A percentile compares a stretch with the other conserved stretches of the same genome.
Evolutionary conservation across 2,329 filamentous ascomycete species (phyloP).

Genomic region (Epichloe sibirici): DNA sequence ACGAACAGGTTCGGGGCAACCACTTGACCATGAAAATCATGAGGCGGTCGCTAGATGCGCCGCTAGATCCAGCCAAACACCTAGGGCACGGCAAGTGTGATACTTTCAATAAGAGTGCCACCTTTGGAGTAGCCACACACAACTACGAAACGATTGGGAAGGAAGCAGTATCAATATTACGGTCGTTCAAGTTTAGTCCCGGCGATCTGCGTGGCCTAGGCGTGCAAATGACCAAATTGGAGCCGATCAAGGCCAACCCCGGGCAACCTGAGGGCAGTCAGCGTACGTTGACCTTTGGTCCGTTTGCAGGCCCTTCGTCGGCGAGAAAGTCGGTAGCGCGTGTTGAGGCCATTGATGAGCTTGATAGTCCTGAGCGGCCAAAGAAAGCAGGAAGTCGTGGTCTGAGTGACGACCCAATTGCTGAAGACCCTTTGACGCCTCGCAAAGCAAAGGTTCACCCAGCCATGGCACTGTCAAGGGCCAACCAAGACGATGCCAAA

Average conservation of each 20-base stretch:
- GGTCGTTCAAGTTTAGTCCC: slow-evolving; percentile 70
- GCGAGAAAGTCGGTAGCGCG: slow-evolving; percentile 25
- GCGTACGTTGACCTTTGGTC: slow-evolving; percentile 61
- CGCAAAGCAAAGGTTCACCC: slow-evolving; percentile 41
- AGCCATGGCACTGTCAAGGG: slow-evolving; percentile 37
- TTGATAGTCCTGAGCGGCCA: slow-evolving; percentile 22
- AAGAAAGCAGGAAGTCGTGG: slow-evolving; percentile 18
- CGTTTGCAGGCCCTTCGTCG: slow-evolving; percentile 28
- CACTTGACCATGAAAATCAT: slow-evolving; percentile 93
- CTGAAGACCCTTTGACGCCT: slow-evolving; percentile 41
- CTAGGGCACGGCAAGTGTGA: slow-evolving; percentile 93
- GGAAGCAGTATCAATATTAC: slow-evolving; percentile 75
- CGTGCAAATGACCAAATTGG: slow-evolving; percentile 85
- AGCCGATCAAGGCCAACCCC: slow-evolving; percentile 53
- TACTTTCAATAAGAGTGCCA: slow-evolving; percentile 75
- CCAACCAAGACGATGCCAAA: slow-evolving; percentile 37
- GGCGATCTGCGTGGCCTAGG: slow-evolving; percentile 90
- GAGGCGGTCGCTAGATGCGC: slow-evolving; percentile 74
- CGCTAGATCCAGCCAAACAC: slow-evolving; percentile 83
- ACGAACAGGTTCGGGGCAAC: slow-evolving; percentile 75
- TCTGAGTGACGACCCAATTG: slow-evolving; percentile 37
- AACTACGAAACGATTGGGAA: slow-evolving; percentile 57
- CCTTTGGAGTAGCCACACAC: slow-evolving; percentile 77
- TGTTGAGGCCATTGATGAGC: slow-evolving; percentile 41
- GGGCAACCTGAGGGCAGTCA: slow-evolving; percentile 57